Base-by-base conservation (phyloP, 306 rosid genomes). In the Elaeagnus macrophylla region DNA sequence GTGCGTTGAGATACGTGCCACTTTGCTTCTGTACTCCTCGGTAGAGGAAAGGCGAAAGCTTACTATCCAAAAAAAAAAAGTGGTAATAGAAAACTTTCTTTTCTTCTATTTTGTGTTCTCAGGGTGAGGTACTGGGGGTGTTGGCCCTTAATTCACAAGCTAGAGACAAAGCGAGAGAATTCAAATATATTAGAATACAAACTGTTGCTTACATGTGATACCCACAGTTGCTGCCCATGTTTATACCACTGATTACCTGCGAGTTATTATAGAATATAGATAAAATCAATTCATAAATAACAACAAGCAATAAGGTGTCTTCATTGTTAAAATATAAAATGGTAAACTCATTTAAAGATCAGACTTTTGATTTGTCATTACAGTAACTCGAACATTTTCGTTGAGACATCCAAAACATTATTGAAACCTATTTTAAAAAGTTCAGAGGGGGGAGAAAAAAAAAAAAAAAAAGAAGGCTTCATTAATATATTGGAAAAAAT, bases 181-280 rank as follows among this genome's bases (percentile, higher is more conserved):
- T 37, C 14, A 10, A 43, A 12, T 16, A 1, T 12, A 19, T 32
- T 6, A 59, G 40, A 42, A 15, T 37, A 48, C 39, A 47, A 18
- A 19, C 45, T 15, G 0, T 61, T 49, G 74, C 91, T 68, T 52
- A 91, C 96, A 76, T 72, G 69, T 91, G 94, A 76, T 80, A 82
- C 66, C 97, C 94, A 25, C 88, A 76, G 83, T 91, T 83, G 86
- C 89, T 78, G 72, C 95, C 97, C 86, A 43, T 84, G 80, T 90
- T 90, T 51, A 86, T 90, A 81, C 95, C 97, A 75, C 96, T 91
- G 77, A 91, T 48, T 58, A 91, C 91, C 95, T 90, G 84, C 61
- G 54, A 37, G 46, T 45, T 37, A 46, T 63, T 67, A 62, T 16
- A 45, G 25, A 59, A 39, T 57, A 63, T 42, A 51, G 54, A 64